Evolutionary conservation across 495 filamentous ascomycete genomes (phyloP).

Genomic region (Pyrenopolyporus hunteri): DNA sequence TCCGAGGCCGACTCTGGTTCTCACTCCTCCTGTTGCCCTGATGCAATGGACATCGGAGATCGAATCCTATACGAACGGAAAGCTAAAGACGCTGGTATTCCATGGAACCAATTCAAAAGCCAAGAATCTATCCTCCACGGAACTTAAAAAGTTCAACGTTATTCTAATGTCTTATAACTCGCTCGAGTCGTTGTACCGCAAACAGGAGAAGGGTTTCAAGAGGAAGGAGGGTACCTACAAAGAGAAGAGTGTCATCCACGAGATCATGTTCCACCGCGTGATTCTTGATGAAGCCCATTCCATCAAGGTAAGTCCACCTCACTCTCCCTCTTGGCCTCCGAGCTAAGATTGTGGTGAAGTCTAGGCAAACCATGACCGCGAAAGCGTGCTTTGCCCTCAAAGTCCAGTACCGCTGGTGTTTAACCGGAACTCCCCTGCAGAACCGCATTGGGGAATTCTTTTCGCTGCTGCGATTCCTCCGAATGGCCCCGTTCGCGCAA

Average conservation of each 20-base stretch:
- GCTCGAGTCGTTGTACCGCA: slow-evolving; percentile 87
- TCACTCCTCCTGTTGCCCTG: slow-evolving; percentile 92
- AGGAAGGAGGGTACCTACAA: slow-evolving; percentile 72
- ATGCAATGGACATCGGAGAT: slow-evolving; percentile 99
- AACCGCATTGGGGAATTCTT: slow-evolving; percentile 98
- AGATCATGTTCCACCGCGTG: slow-evolving; percentile 84
- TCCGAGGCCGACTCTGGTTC: slow-evolving; percentile 79
- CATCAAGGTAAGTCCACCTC: slow-evolving; percentile 69
- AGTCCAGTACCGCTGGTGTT: slow-evolving; percentile 88
- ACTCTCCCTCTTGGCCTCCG: neutral
- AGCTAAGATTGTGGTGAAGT: slow-evolving; percentile 46
- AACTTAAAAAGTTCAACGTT: slow-evolving; percentile 82
- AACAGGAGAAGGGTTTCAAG: slow-evolving; percentile 88
- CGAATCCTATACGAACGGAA: slow-evolving; percentile 84
- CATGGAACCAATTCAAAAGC: slow-evolving; percentile 85
- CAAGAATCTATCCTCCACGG: slow-evolving; percentile 73
- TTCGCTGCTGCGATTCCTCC: slow-evolving; percentile 87
- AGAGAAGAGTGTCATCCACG: slow-evolving; percentile 86
- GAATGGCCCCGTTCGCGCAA: slow-evolving; percentile 84
- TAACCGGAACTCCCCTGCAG: slow-evolving; percentile 92
- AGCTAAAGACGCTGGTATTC: slow-evolving; percentile 84
- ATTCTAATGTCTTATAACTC: slow-evolving; percentile 97
- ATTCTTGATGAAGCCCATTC: slow-evolving; percentile 96
- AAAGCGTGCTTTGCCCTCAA: slow-evolving; percentile 91
- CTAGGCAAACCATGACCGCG: slow-evolving; percentile 84